Evolutionary conservation across 441 rosid genomes (phyloP), one percentile per base, ranked within the genome.

Genomic region (Bruguiera hainesii): DNA sequence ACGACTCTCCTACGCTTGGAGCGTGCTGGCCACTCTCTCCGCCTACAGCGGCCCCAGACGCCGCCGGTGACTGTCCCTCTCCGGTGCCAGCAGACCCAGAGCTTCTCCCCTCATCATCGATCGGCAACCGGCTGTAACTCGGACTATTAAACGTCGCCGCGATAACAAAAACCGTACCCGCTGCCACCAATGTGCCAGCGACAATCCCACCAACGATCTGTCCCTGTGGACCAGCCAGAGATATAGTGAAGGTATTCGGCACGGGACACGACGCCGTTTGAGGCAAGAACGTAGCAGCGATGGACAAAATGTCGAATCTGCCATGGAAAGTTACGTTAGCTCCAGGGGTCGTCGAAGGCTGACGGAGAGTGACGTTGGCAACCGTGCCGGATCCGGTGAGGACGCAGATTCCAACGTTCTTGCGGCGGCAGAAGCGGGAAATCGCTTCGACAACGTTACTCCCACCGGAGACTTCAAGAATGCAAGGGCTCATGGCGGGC

Each of bases 191-290:
- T 0, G 90, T 76, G 2, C 97, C 97, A 7, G 84, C 87, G 13
- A 93, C 96, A 51, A 83, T 70, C 13, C 98, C 98, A 1, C 98
- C 98, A 0, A 90, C 81, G 75, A 88, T 79, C 85, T 90, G 97
- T 1, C 97, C 96, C 70, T 88, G 98, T 15, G 93, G 97, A 3
- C 93, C 97, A 6, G 93, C 91, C 5, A 90, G 76, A 0, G 98
- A 88, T 60, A 93, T 86, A 3, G 91, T 78, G 73, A 93, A 81
- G 60, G 73, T 76, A 62, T 73, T 78, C 1, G 96, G 87, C 0
- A 89, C 73, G 2, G 82, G 81, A 49, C 67, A 78, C 30, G 85
- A 72, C 18, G 80, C 62, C 30, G 87, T 61, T 30, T 74, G 83
- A 9, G 97, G 84, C 42, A 90, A 64, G 55, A 88, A 85, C 5